These are phyloP conservation scores for Nothopassalora personata DNA, from an alignment of 2,329 filamentous ascomycete species.

Conservation along the genomic window DNA sequence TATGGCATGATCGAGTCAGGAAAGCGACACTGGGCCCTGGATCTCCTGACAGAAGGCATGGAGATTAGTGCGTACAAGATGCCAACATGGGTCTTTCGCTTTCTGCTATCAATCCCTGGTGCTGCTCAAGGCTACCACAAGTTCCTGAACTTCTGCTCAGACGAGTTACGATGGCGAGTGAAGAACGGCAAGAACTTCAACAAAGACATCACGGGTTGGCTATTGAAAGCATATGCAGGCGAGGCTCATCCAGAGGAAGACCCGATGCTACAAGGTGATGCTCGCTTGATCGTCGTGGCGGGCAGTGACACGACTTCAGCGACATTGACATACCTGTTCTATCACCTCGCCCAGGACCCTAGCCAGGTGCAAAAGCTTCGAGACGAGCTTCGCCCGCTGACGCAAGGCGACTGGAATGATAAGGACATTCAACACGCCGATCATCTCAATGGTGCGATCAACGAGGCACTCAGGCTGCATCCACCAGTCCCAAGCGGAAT, in stretches of 20 bases:
- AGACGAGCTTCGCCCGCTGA: slow-evolving; percentile 29
- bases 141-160: slow-evolving; percentile 35
- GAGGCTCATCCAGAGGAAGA: slow-evolving; percentile 25
- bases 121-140: slow-evolving; percentile 29
- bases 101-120: slow-evolving; percentile 33
- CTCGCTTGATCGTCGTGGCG: slow-evolving; percentile 33
- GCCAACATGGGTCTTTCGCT: slow-evolving; percentile 33
- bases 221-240: slow-evolving; percentile 27
- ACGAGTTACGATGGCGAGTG: slow-evolving; percentile 32
- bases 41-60: slow-evolving; percentile 35
- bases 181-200: slow-evolving; percentile 17
- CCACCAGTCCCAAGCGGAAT: slow-evolving; percentile 36
- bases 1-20: slow-evolving; percentile 37
- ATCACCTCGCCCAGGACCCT: slow-evolving; percentile 32
- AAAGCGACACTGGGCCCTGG: slow-evolving; percentile 33
- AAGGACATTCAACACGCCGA: slow-evolving; percentile 24
- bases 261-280: slow-evolving; percentile 23
- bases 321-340: slow-evolving; percentile 39
- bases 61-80: slow-evolving; percentile 19
- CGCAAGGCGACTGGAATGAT: slow-evolving; percentile 17
- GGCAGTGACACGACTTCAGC: slow-evolving; percentile 41
- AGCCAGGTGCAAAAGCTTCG: slow-evolving; percentile 30
- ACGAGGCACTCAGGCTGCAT: slow-evolving; percentile 39
- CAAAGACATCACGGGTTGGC: slow-evolving; percentile 29
- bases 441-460: slow-evolving; percentile 38